Percentiles rank a stretch among this genome's conserved stretches.
These are phyloP conservation scores for Eleusine coracana DNA, from an alignment of 176 grass and related monocot genomes.

Conservation along the genomic window DNA sequence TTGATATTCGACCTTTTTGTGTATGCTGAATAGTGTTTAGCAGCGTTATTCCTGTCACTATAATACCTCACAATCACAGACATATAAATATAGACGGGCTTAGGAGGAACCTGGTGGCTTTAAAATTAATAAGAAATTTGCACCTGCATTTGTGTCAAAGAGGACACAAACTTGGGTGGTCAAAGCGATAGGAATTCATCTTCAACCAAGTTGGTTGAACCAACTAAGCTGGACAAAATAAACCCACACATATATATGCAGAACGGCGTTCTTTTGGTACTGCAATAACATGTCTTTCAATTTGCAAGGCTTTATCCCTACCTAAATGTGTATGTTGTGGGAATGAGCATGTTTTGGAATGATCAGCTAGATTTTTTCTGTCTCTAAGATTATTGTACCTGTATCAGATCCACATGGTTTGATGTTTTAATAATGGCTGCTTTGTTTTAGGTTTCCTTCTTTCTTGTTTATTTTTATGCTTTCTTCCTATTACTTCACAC, in stretches of 20 bases:
- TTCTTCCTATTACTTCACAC: constrained; percentile 29
- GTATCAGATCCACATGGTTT: constrained; percentile 13
- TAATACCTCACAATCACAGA: background rate
- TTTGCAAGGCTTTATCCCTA: too few relatives aligned
- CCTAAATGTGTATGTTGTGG: background rate
- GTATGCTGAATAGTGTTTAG: constrained; percentile 3
- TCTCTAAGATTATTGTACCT: constrained; percentile 20
- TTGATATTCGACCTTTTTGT: background rate
- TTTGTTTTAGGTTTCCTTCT: constrained; percentile 25
- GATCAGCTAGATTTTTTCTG: background rate
- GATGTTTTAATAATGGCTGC: constrained; percentile 13
- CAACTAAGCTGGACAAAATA: too few relatives aligned
- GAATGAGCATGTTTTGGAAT: background rate
- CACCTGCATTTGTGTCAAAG: background rate
- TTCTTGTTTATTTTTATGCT: constrained; percentile 22
- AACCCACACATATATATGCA: too few relatives aligned
- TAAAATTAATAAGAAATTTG: background rate
- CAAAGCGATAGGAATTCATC: background rate
- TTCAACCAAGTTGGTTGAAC: too few relatives aligned
- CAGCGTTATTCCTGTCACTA: background rate
- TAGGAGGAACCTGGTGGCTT: background rate
- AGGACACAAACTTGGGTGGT: background rate
- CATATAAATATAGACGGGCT: background rate
- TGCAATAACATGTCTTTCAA: too few relatives aligned
- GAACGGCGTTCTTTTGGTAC: too few relatives aligned